Evolutionary conservation across 2,329 filamentous ascomycete genomes (phyloP).

Genomic region (Nigrospora oryzae): DNA sequence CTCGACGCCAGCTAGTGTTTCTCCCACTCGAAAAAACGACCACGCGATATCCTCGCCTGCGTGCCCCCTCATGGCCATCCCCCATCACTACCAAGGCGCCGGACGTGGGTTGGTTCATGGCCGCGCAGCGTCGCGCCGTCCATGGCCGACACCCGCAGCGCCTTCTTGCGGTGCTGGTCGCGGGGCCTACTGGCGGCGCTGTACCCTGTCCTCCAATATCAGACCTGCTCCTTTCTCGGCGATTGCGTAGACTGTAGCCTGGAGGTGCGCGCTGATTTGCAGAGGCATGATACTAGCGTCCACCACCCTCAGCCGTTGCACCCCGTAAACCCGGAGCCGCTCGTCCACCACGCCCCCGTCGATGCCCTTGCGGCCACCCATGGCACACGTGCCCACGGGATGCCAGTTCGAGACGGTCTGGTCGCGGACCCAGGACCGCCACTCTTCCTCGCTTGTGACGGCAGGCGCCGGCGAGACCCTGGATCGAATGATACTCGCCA

Average conservation of each 20-base stretch:
- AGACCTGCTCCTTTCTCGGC: constrained; percentile 10
- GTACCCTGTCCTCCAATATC: constrained; percentile 8
- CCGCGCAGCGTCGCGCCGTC: too few relatives aligned
- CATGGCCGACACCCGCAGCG: too few relatives aligned
- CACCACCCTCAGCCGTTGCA: constrained; percentile 9
- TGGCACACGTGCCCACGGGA: constrained; percentile 27
- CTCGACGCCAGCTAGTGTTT: too few relatives aligned
- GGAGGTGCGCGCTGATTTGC: constrained; percentile 10
- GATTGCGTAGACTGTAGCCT: constrained; percentile 13
- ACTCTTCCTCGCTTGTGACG: constrained; percentile 11
- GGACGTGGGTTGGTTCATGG: too few relatives aligned
- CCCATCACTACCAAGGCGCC: too few relatives aligned
- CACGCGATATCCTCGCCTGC: too few relatives aligned
- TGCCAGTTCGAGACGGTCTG: constrained; percentile 24
- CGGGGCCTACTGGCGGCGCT: background rate
- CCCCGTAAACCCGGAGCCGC: constrained; percentile 10
- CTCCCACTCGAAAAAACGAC: too few relatives aligned
- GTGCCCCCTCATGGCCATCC: too few relatives aligned
- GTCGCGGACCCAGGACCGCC: constrained; percentile 26
- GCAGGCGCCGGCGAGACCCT: constrained; percentile 3
- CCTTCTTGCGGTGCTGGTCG: too few relatives aligned
- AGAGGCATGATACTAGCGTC: constrained; percentile 13
- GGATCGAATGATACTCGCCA: constrained; percentile 26
- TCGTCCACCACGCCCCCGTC: constrained; percentile 15
- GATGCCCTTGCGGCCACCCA: constrained; percentile 23